Evolutionary conservation across 176 grass and related monocot species (phyloP).

Genomic region (bread wheat (Triticum aestivum)): IWGSC_CS_RefSeq_v2.1 NC_057801.1:669320360-669320859

Average conservation of each 20-base stretch:
- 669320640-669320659: neutral
- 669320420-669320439: too few relatives aligned
- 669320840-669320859: neutral
- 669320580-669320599: conserved; percentile 3
- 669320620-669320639: conserved; percentile 13
- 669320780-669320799: neutral
- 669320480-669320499: too few relatives aligned
- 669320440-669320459: too few relatives aligned
- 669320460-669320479: too few relatives aligned
- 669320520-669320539: too few relatives aligned
- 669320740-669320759: neutral
- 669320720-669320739: conserved; percentile 2
- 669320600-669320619: neutral
- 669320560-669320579: neutral
- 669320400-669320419: too few relatives aligned
- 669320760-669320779: neutral
- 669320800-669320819: neutral
- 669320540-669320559: too few relatives aligned
- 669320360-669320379: too few relatives aligned
- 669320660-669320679: conserved; percentile 1
- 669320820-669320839: neutral
- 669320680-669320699: conserved; percentile 9
- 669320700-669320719: neutral
- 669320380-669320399: too few relatives aligned
- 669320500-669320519: too few relatives aligned